phyloP scores from a whole-genome alignment of 208 protist species.

The Strigomonas oncopelti region DNA sequence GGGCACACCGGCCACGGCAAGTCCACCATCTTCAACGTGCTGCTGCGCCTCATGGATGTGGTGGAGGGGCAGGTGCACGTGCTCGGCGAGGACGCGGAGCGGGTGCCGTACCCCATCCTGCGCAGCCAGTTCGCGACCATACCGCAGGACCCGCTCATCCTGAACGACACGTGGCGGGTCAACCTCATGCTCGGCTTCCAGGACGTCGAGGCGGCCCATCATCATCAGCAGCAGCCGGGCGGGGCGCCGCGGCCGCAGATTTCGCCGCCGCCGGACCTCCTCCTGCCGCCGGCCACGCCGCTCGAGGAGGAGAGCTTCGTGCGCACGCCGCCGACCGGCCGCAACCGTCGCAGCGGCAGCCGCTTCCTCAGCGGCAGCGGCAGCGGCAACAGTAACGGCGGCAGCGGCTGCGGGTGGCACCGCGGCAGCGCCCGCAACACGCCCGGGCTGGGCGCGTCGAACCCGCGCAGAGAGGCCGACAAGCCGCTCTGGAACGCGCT shows the following conservation, averaged over 20 bases:
- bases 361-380: slow-evolving; percentile 1
- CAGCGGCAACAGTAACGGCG: slow-evolving; percentile 18
- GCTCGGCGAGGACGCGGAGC: slow-evolving; percentile 86
- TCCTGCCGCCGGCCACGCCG: background rate
- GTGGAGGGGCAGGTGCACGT: slow-evolving; percentile 75
- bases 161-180: slow-evolving; percentile 88
- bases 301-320: background rate
- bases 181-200: slow-evolving; percentile 85
- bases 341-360: background rate
- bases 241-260: slow-evolving; percentile 3
- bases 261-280: slow-evolving; percentile 7
- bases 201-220: background rate
- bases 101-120: slow-evolving; percentile 87
- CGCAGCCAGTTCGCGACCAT: slow-evolving; percentile 94
- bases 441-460: background rate
- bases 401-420: slow-evolving; percentile 14
- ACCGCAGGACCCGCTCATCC: slow-evolving; percentile 95
- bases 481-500: slow-evolving; percentile 49
- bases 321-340: background rate
- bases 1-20: slow-evolving; percentile 70
- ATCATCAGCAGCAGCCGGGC: background rate
- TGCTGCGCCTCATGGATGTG: slow-evolving; percentile 79
- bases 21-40: slow-evolving; percentile 53
- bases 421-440: slow-evolving; percentile 1
- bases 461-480: slow-evolving; percentile 20